A percentile compares a stretch with the other conserved stretches of the same genome.
Conservation (phyloP, 2,329 filamentous ascomycete genomes). For the Arthrinium puccinioides region DNA sequence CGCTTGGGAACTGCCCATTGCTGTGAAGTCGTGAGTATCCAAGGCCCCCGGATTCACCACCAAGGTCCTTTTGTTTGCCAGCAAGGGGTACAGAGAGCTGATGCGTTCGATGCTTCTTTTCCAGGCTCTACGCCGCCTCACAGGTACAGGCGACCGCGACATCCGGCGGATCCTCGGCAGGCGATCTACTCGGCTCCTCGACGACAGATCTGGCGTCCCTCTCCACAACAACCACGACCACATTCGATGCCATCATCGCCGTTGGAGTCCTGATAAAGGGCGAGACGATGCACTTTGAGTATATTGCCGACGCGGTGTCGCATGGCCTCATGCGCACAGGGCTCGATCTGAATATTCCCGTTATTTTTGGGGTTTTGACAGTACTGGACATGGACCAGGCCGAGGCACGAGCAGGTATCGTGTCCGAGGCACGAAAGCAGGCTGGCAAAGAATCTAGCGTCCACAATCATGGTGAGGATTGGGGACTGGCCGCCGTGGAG, state of each 20-base stretch:
- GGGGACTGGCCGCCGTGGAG: constrained; percentile 91
- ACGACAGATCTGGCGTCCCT: constrained; percentile 59
- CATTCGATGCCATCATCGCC: constrained; percentile 91
- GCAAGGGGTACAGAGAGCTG: too few relatives aligned
- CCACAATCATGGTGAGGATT: constrained; percentile 96
- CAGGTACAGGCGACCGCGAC: constrained; percentile 68
- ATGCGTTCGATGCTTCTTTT: background rate
- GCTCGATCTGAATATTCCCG: constrained; percentile 79
- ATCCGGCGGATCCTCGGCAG: constrained; percentile 56
- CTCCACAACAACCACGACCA: constrained; percentile 38
- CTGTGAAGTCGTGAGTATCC: constrained; percentile 74
- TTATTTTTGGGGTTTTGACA: constrained; percentile 88
- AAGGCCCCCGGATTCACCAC: constrained; percentile 7
- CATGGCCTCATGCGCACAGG: constrained; percentile 93
- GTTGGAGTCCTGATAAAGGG: constrained; percentile 97
- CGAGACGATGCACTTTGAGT: constrained; percentile 99
- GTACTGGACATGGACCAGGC: constrained; percentile 86
- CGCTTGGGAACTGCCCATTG: constrained; percentile 89
- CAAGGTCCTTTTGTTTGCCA: too few relatives aligned
- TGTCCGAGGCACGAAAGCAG: too few relatives aligned
- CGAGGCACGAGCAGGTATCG: constrained; percentile 71
- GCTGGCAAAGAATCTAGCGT: constrained; percentile 38
- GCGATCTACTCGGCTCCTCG: constrained; percentile 66
- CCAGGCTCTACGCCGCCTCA: constrained; percentile 74
- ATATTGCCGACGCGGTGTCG: constrained; percentile 86